Evolutionary conservation across 306 rosid species (phyloP), one percentile per base, ranked within the genome.

Genomic region (Cyamopsis tetragonoloba): DNA sequence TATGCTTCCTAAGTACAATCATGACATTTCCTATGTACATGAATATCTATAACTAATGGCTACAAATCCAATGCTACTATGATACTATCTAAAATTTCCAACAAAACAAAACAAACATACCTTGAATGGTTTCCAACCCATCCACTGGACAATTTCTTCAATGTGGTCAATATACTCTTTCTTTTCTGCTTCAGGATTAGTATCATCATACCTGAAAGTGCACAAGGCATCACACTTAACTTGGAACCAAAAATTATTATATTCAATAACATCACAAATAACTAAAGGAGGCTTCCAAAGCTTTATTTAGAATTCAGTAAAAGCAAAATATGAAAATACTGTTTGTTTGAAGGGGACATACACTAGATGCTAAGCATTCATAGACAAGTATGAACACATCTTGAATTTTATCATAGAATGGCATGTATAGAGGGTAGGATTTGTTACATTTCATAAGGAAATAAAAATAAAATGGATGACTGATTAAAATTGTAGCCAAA

Each of bases 51-150:
- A n/a, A n/a, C n/a, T n/a, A n/a, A n/a, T n/a, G n/a, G n/a, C n/a
- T n/a, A n/a, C n/a, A n/a, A n/a, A n/a, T n/a, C n/a, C n/a, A n/a
- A n/a, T n/a, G n/a, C n/a, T n/a, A n/a, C n/a, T n/a, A n/a, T n/a
- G n/a, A n/a, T n/a, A n/a, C n/a, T n/a, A n/a, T n/a, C 27, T 11
- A 64, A 19, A 22, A 62, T 41, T 11, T 17, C 17, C 22, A 12
- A 73, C 22, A 34, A 35, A 54, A 37, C 23, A 8, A 54, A 30
- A 73, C 51, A 23, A 72, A 31, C 49, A 66, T 78, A 88, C 98
- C 99, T 90, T 88, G 59, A 62, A 77, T 7, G 99, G 99, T 77
- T 95, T 84, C 99, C 97, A 95, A 60, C 97, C 99, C 95, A 95
- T 95, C 99, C 99, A 95, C 68, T 76, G 73, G 62, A 95, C 97